A percentile compares a stretch with the other conserved stretches of the same genome.
Conservation (phyloP, 2,329 filamentous ascomycete genomes). For the Bisporella sp. region DNA sequence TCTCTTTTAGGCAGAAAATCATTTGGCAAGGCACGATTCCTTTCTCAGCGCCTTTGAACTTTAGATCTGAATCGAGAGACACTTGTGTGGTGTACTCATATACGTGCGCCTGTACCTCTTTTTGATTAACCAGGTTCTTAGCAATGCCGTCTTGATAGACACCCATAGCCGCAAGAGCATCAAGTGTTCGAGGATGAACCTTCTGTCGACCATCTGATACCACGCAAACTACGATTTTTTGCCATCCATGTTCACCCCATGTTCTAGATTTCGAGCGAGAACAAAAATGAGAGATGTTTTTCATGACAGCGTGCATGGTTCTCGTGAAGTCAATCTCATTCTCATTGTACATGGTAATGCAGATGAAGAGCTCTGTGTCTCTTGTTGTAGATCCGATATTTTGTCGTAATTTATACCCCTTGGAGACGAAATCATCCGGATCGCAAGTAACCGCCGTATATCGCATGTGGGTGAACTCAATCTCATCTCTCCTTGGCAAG, state of each 20-base stretch:
- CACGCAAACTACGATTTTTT: conserved; percentile 97
- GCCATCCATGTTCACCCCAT: conserved; percentile 96
- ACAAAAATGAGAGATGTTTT: conserved; percentile 96
- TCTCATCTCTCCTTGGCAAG: conserved; percentile 81
- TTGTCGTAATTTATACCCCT: conserved; percentile 89
- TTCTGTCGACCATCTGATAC: conserved; percentile 91
- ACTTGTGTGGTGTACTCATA: conserved; percentile 99
- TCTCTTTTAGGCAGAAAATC: conserved; percentile 97
- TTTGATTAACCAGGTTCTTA: conserved; percentile 96
- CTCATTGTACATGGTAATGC: conserved; percentile 98
- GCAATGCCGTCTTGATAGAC: conserved; percentile 98
- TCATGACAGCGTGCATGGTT: conserved; percentile 98
- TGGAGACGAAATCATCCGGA: conserved; percentile 83
- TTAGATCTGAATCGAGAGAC: conserved; percentile 87
- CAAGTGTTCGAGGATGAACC: conserved; percentile 87
- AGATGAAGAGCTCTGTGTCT: conserved; percentile 94
- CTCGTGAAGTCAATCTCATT: conserved; percentile 94
- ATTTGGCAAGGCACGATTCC: conserved; percentile 97
- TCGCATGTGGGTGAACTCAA: conserved; percentile 97
- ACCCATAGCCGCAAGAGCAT: conserved; percentile 91
- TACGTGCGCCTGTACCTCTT: conserved; percentile 90
- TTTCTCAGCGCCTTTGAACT: conserved; percentile 99
- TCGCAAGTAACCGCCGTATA: conserved; percentile 99
- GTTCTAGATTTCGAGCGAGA: conserved; percentile 85
- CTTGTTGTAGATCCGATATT: conserved; percentile 76